Base-by-base conservation (phyloP, 1,139 yeast genomes). In the Kodamaea alishanica region DNA sequence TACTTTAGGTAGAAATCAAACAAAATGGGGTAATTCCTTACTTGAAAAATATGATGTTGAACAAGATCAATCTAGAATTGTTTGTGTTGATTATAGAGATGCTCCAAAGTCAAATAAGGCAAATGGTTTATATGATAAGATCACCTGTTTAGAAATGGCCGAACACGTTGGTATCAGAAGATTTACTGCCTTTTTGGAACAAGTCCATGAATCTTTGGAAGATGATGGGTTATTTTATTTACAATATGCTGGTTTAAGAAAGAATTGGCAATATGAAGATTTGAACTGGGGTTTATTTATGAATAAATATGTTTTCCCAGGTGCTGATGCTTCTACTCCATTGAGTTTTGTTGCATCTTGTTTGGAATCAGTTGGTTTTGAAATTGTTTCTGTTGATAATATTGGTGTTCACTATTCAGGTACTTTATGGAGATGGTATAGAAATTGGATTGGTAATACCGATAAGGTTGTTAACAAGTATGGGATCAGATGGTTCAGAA, bases 271-370 rank as follows among this genome's bases (percentile, higher is more conserved):
- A 70, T 88, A 86, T 63, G 96, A 88, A 70, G 97, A 88, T 63
- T 76, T 88, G 57, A 73, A 80, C 65, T 88, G 96, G 97, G 96
- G 97, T 51, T 73, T 89, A 61, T 89, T 88, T 65, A 89, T 88
- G 96, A 88, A 89, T 79, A 88, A 87, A 73, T 88, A 87, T 69
- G 82, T 88, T 60, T 88, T 88, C 88, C 96, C 97, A 34, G 97
- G 96, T 67, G 96, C 96, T 39, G 97, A 88, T 68, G 96, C 96
- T 35, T 86, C 95, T 6, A 89, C 97, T 41, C 96, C 97, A 36
- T 77, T 89, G 55, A 87, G 88, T 42, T 89, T 85, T 61, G 92
- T 86, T 49, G 73, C 83, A 46, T 77, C 83, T 47, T 72, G 79
- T 51, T 77, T 89, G 60, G 97, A 88, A 70, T 80, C 79, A 30